Percentiles rank a stretch among this genome's conserved stretches.
Evolutionary conservation across 2,329 filamentous ascomycete species (phyloP).

Genomic region (Acrocalymma vagum): DNA sequence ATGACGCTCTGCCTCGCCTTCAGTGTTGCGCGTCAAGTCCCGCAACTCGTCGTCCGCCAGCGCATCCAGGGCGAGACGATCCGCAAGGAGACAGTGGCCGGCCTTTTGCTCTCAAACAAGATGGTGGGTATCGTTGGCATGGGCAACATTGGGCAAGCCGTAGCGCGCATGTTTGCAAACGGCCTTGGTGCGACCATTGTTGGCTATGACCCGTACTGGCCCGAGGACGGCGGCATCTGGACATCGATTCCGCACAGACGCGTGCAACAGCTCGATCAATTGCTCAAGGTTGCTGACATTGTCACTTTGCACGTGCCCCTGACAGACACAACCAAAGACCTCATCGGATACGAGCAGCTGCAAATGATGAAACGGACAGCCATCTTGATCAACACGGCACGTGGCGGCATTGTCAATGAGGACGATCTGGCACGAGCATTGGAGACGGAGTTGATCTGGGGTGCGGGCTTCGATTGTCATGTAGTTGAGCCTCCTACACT

Average conservation of each 20-base stretch:
- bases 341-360: conserved; percentile 2
- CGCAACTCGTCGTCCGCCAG: conserved; percentile 30
- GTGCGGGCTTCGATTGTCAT: conserved; percentile 33
- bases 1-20: conserved; percentile 42
- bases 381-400: conserved; percentile 53
- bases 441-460: conserved; percentile 48
- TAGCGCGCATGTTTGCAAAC: conserved; percentile 22
- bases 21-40: conserved; percentile 21
- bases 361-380: conserved; percentile 20
- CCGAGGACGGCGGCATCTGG: conserved; percentile 51
- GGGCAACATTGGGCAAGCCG: conserved; percentile 33
- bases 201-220: conserved; percentile 35
- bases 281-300: conserved; percentile 6
- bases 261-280: conserved; percentile 17
- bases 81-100: conserved; percentile 50
- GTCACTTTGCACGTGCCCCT: conserved; percentile 7
- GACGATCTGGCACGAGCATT: conserved; percentile 52
- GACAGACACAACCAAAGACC: conserved; percentile 1
- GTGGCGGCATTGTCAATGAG: conserved; percentile 58
- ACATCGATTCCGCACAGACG: background rate
- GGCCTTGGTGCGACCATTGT: conserved; percentile 52
- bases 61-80: conserved; percentile 41
- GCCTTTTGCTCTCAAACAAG: conserved; percentile 50
- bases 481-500: conserved; percentile 6
- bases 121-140: conserved; percentile 56